Evolutionary conservation across 306 rosid genomes (phyloP).

Genomic region (Arachis hypogaea): DNA sequence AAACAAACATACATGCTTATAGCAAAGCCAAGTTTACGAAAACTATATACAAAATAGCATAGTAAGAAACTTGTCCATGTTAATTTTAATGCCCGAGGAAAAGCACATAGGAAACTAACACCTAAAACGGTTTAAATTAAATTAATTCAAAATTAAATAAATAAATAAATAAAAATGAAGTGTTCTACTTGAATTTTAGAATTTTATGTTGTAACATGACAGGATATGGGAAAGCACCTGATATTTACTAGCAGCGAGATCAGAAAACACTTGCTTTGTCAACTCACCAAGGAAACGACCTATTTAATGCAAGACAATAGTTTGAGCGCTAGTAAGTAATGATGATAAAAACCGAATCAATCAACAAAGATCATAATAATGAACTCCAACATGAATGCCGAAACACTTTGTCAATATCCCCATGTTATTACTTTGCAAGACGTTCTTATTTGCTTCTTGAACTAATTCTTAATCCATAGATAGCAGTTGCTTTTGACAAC

Average conservation of each 20-base stretch:
- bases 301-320: conserved; percentile 41
- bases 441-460: conserved; percentile 23
- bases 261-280: conserved; percentile 85
- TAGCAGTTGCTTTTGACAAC: neutral
- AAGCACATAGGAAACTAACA: too few relatives aligned
- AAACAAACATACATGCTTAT: neutral
- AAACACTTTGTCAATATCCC: conserved; percentile 10
- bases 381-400: conserved; percentile 9
- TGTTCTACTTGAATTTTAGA: neutral
- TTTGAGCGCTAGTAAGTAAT: conserved; percentile 9
- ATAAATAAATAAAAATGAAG: neutral
- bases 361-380: neutral
- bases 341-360: conserved; percentile 16
- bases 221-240: conserved; percentile 62
- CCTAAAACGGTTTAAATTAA: too few relatives aligned
- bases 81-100: too few relatives aligned
- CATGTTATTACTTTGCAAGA: neutral
- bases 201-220: neutral
- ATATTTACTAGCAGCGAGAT: conserved; percentile 93
- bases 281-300: conserved; percentile 96
- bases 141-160: neutral
- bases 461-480: conserved; percentile 16
- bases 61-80: neutral
- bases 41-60: conserved; percentile 1
- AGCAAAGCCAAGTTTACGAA: conserved; percentile 13